Evolutionary conservation across 2,329 filamentous ascomycete genomes (phyloP), one percentile per base, ranked within the genome.

Genomic region (Clathrospora elynae): DNA sequence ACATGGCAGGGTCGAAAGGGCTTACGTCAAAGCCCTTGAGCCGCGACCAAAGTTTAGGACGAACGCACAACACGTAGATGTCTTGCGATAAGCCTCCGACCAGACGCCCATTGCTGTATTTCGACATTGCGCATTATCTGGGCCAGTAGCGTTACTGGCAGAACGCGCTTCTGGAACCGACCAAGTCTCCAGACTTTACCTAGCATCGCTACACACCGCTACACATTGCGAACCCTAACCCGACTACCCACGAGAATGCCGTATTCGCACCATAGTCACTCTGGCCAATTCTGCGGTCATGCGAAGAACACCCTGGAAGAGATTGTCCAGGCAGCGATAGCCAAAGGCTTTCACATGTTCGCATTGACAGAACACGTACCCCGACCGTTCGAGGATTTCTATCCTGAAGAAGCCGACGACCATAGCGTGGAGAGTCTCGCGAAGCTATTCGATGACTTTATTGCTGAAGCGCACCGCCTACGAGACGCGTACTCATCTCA

Each of bases 191-290:
- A n/a, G n/a, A n/a, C n/a, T n/a, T n/a, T 8, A 19, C 29, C 25
- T 19, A 25, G n/a, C 14, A 17, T 9, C 16, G 20, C n/a, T 34
- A 26, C 35, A 23, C 16, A 12, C 16, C 10, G 17, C 20, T 10
- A 26, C n/a, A 18, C 4, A 29, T 23, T 13, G 19, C 20, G 35
- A 8, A 29, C n/a, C 19, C 7, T 18, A 17, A 9, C 35, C n/a
- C 8, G 12, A 30, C 5, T 16, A 16, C 9, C 5, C 28, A 12
- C 13, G 17, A 29, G 23, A 18, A 97, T 97, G 93, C 91, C 92
- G 2, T 96, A 95, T 75, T 95, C 93, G 4, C 95, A 97, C 77
- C 93, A 99, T 73, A 95, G 90, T 65, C 93, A 99, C 74, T 97
- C 93, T 24, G 93, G 93, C 52, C 89, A 99, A 70, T 99, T 99